phyloP scores from a whole-genome alignment of 164 flowering plant genomes.

The Sedum album region DNA sequence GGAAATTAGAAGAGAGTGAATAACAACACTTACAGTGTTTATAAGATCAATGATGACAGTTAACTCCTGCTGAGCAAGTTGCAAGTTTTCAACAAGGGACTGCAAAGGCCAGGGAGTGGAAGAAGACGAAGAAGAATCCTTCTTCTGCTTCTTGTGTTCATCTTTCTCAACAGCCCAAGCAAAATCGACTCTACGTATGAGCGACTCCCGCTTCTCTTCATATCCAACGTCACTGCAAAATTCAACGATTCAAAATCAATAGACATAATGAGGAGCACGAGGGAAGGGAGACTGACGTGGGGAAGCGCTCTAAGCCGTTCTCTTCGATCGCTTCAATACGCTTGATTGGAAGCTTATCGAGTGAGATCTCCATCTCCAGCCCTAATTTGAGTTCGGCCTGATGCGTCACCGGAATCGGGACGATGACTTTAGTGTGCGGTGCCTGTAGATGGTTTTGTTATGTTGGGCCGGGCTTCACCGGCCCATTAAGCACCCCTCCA shows the following conservation, averaged over 20 bases:
- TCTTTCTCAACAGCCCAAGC: constrained; percentile 77
- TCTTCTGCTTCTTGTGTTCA: constrained; percentile 51
- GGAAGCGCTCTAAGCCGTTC: constrained; percentile 67
- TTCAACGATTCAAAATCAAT: no score
- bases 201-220: constrained; percentile 74
- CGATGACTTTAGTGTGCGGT: no score
- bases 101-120: constrained; percentile 73
- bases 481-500: no score
- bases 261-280: no score
- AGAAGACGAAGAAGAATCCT: constrained; percentile 41
- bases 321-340: constrained; percentile 79
- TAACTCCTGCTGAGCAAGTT: constrained; percentile 86
- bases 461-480: no score
- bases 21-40: constrained; percentile 43
- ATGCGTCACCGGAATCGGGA: no score
- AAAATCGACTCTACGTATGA: constrained; percentile 76
- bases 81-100: constrained; percentile 76
- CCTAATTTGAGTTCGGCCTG: no score
- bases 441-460: no score
- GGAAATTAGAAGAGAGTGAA: background rate
- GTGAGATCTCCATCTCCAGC: constrained; percentile 39
- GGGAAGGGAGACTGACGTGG: constrained; percentile 32
- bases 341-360: constrained; percentile 89
- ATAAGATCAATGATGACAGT: constrained; percentile 85
- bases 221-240: constrained; percentile 52